Conservation (phyloP, 1,139 yeast genomes). For the Saccharomyces hybrid region DNA sequence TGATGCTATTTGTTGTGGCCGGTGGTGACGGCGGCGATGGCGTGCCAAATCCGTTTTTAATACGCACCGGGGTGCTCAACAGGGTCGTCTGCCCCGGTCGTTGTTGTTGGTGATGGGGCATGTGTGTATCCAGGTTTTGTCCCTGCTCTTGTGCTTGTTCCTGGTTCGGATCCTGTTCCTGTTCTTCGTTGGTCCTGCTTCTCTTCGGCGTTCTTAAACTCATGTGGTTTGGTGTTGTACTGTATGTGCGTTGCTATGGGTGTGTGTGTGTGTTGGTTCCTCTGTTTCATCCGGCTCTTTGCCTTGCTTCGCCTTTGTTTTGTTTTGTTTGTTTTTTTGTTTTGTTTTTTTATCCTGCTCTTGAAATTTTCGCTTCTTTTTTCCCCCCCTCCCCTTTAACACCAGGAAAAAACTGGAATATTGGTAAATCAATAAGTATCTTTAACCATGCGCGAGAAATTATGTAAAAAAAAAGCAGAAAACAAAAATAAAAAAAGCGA, state of each 20-base stretch:
- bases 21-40: background rate
- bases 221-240: background rate
- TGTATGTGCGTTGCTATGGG: background rate
- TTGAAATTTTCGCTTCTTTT: slow-evolving; percentile 2
- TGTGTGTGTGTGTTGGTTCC: background rate
- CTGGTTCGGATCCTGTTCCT: background rate
- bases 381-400: slow-evolving; percentile 3
- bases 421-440: background rate
- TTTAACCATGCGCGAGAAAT: background rate
- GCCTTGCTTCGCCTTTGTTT: background rate
- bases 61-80: background rate
- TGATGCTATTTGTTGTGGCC: background rate
- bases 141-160: background rate
- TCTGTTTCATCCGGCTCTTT: background rate
- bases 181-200: background rate
- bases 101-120: background rate
- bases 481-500: background rate
- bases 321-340: background rate
- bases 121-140: background rate
- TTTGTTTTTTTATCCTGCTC: background rate
- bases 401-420: background rate
- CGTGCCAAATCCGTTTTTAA: background rate
- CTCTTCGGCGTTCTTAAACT: background rate
- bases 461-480: background rate
- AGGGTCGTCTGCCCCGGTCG: background rate